Conservation (phyloP, 805 yeast species). For the Candida gorgasii region DNA sequence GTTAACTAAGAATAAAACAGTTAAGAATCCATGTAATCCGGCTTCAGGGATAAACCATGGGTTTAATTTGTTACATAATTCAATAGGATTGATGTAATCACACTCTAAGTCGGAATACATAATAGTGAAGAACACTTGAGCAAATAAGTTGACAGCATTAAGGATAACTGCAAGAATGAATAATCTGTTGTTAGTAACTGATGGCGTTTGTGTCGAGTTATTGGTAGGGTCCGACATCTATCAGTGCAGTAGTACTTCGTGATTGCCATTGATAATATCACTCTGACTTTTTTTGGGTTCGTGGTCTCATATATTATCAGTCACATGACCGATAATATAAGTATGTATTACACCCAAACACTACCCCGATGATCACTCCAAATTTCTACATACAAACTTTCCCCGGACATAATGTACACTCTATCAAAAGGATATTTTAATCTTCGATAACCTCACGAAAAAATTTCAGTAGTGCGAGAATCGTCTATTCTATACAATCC, state of each 20-base stretch:
- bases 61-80: constrained; percentile 90
- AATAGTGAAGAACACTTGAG: constrained; percentile 93
- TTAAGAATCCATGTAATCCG: constrained; percentile 69
- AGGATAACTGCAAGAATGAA: constrained; percentile 77
- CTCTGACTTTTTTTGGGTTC: too few relatives aligned
- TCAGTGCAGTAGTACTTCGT: too few relatives aligned
- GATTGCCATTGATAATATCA: too few relatives aligned
- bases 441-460: constrained; percentile 5
- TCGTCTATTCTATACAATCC: constrained; percentile 23
- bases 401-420: constrained; percentile 40
- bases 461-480: constrained; percentile 8
- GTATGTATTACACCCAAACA: too few relatives aligned
- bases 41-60: constrained; percentile 91
- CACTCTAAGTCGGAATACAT: constrained; percentile 93
- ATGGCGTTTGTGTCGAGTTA: too few relatives aligned
- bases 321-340: too few relatives aligned
- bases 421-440: background rate
- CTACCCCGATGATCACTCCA: too few relatives aligned
- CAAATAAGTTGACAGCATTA: constrained; percentile 84
- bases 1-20: constrained; percentile 70
- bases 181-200: constrained; percentile 38
- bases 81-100: constrained; percentile 97
- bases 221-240: too few relatives aligned
- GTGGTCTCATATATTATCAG: too few relatives aligned
- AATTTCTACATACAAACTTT: constrained; percentile 43